Evolutionary conservation across 371 early-diverging fungal species (phyloP), one percentile per base, ranked within the genome.

Genomic region (Paramicrosporidium saccamoebae): DNA sequence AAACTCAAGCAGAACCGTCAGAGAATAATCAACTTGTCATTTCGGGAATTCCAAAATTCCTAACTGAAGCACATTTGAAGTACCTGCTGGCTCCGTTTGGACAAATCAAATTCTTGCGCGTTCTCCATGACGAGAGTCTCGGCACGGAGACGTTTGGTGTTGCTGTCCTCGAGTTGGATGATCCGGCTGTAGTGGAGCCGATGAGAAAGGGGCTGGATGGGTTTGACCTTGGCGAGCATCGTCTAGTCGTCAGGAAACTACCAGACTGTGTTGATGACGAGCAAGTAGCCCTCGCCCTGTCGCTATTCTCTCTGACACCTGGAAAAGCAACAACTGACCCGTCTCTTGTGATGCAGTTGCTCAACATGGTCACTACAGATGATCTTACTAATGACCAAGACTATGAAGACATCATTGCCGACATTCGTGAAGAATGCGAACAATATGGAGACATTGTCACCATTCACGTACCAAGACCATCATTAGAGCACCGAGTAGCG

Each of bases 161-260:
- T 46, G 92, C 90, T 0, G 86, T 90, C 31, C 82, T 82, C 42
- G 92, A 90, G 42, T 92, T 75, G 34, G 50, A 52, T 5, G 78
- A 88, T 39, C 63, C 74, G 7, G 52, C 32, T 14, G 48, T 79
- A 5, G 84, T 84, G 3, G 90, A 92, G 33, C 41, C 75, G 13
- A 90, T 78, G 3, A 77, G 78, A 36, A 59, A 79, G 39, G 84
- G 79, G 2, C 56, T 92, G 23, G 78, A 86, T 37, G 67, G 73
- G 19, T 71, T 92, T 72, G 77, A 81, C 35, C 39, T 92, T 2
- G 81, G 82, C 25, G 94, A 86, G 33, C 61, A 64, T 16, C 69
- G 67, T 30, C 41, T 92, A n/a, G 58, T 90, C 19, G 88, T 88
- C 14, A 5, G 28, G 6, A 24, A 14, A 18, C 11, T 11, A 5